Evolutionary conservation across 2,329 filamentous ascomycete genomes (phyloP).

Genomic region (Leptographium lundbergii): DNA sequence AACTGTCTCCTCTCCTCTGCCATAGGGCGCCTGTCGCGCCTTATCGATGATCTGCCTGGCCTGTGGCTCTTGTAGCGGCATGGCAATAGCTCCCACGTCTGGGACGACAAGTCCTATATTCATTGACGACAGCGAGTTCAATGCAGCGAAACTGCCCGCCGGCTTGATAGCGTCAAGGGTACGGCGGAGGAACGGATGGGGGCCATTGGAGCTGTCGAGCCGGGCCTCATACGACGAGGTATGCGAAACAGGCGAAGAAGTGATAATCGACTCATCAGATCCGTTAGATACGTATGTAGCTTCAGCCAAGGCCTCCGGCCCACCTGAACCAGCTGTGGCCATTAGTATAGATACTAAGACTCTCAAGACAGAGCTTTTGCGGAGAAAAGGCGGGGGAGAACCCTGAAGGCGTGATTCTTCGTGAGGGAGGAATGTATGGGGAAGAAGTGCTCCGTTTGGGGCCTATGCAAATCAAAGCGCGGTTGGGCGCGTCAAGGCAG

Average conservation of each 20-base stretch:
- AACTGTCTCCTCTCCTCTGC: constrained; percentile 22
- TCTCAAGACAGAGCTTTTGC: neutral
- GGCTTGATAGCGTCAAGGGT: neutral
- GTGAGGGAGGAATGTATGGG: neutral
- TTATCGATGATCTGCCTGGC: neutral
- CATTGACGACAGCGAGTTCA: neutral
- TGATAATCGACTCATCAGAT: neutral
- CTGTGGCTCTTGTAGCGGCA: neutral
- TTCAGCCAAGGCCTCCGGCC: neutral
- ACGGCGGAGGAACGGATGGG: neutral
- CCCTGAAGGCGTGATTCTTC: neutral
- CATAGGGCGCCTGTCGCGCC: constrained; percentile 20
- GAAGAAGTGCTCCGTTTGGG: neutral
- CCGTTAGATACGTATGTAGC: neutral
- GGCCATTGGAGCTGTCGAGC: neutral
- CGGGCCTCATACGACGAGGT: neutral
- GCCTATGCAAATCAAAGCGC: neutral
- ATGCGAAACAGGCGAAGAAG: neutral
- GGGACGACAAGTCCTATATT: neutral
- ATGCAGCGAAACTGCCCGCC: neutral
- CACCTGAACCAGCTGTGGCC: neutral
- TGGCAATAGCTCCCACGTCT: neutral
- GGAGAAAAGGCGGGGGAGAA: neutral
- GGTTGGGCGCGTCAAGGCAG: neutral
- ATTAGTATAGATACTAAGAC: neutral